Base-by-base conservation (phyloP, 208 protist genomes). In the Crithidia thermophila region DNA sequence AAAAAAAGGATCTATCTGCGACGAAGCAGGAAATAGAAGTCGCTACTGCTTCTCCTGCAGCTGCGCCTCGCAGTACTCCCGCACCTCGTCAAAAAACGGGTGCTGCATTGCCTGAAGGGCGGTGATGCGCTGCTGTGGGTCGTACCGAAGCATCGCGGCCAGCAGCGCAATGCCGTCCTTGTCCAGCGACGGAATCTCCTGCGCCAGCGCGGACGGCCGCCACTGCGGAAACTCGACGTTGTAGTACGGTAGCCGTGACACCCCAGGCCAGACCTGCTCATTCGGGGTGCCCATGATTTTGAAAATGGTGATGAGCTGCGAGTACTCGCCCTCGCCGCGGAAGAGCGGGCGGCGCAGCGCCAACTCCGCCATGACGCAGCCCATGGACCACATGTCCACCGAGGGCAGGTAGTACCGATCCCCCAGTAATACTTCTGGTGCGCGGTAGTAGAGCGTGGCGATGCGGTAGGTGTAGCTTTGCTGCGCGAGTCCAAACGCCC, bases 281-380 rank as follows among this genome's bases (percentile, higher is more conserved):
- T 82, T 98, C 18, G 98, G 98, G 0, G 97, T 99, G 28, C 98
- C 97, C 55, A 99, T 84, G 3, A 91, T 39, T 23, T 87, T 56
- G 40, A 98, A 98, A 25, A 98, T 98, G 37, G 81, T 82, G 53
- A 90, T 88, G 16, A 98, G 74, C 68, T 98, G 94, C 51, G 94
- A 81, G 62, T 95, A 88, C 72, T 96, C 94, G 27, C 79, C 77
- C 28, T 94, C 84, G n/a, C 88, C 93, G 20, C 74, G 61, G 46
- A 98, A 94, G 34, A 98, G 79, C 2, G 96, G 83, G 20, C 56
- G 72, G 20, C 84, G 68, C 30, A 78, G 84, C 16, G 91, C 85
- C 51, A 99, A 91, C 81, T 99, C 98, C 18, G 94, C 95, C 60
- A 98, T 81, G 31, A 98, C 95, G 59, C 95, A 98, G 16, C 96